Percentiles rank a stretch among this genome's conserved stretches.
phyloP scores from a whole-genome alignment of 2,329 filamentous ascomycete genomes.

The Claviceps humidiphila region DNA sequence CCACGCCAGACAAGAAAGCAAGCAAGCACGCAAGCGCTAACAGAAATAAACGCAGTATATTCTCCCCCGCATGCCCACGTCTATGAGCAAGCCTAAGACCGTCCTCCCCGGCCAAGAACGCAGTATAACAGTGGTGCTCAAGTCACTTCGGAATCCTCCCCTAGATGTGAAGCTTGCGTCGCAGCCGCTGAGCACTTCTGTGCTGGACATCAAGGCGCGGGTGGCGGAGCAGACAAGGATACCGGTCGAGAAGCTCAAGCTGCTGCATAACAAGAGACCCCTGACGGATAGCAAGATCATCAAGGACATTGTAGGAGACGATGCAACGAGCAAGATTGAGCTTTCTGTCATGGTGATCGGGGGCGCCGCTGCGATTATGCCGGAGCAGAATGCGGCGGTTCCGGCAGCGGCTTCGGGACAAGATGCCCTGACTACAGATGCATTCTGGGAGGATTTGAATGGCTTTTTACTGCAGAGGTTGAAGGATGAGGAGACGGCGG shows the following conservation, averaged over 20 bases:
- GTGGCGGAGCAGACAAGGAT: constrained; percentile 52
- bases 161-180: constrained; percentile 54
- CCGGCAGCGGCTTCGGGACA: constrained; percentile 29
- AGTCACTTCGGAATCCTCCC: constrained; percentile 63
- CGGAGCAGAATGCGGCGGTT: constrained; percentile 23
- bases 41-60: constrained; percentile 40
- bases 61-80: constrained; percentile 52
- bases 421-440: constrained; percentile 51
- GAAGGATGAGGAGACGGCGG: constrained; percentile 54
- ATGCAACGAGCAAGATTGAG: constrained; percentile 40
- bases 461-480: constrained; percentile 69
- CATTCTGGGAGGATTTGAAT: constrained; percentile 78
- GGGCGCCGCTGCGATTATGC: constrained; percentile 38
- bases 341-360: constrained; percentile 83
- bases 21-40: not conserved
- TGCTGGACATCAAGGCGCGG: constrained; percentile 64
- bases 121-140: constrained; percentile 48
- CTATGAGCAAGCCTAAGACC: constrained; percentile 36
- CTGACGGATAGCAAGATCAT: constrained; percentile 64
- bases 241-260: constrained; percentile 66
- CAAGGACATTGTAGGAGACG: constrained; percentile 52
- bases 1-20: not conserved
- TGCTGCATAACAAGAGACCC: constrained; percentile 81
- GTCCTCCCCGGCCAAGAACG: constrained; percentile 39
- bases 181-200: constrained; percentile 53